phyloP scores from a whole-genome alignment of 148 eudicot genomes.

The Arbutus unedo region DNA sequence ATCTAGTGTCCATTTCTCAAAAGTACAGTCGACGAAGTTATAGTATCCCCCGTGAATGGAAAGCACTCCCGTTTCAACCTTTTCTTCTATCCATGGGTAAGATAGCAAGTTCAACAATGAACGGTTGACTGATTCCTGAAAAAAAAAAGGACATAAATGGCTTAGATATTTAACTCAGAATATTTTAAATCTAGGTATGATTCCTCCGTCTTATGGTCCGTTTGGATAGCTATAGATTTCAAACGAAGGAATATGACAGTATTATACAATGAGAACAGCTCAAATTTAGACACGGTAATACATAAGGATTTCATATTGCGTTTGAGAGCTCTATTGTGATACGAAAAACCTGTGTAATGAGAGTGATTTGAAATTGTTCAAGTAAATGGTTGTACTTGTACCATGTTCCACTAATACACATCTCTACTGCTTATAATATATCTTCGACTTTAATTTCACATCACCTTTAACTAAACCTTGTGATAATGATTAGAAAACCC shows the following conservation, averaged over 20 bases:
- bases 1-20: constrained; percentile 93
- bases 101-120: constrained; percentile 76
- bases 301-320: neutral
- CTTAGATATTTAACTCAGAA: neutral
- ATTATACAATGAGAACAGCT: neutral
- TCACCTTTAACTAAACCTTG: neutral
- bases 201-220: neutral
- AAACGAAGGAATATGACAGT: neutral
- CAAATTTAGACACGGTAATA: neutral
- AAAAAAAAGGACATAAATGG: neutral
- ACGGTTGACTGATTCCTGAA: constrained; percentile 80
- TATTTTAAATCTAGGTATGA: neutral
- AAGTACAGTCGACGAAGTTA: constrained; percentile 74
- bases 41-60: constrained; percentile 94
- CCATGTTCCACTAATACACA: neutral
- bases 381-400: neutral
- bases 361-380: neutral
- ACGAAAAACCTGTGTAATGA: neutral
- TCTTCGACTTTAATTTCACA: neutral
- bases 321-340: neutral
- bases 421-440: neutral
- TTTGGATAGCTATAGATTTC: neutral
- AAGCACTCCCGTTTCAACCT: constrained; percentile 58
- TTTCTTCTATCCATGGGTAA: constrained; percentile 95
- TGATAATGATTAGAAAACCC: neutral